phyloP scores from a whole-genome alignment of 1,284 basidiomycete genomes.

The Paramarasmius palmivorus region DNA sequence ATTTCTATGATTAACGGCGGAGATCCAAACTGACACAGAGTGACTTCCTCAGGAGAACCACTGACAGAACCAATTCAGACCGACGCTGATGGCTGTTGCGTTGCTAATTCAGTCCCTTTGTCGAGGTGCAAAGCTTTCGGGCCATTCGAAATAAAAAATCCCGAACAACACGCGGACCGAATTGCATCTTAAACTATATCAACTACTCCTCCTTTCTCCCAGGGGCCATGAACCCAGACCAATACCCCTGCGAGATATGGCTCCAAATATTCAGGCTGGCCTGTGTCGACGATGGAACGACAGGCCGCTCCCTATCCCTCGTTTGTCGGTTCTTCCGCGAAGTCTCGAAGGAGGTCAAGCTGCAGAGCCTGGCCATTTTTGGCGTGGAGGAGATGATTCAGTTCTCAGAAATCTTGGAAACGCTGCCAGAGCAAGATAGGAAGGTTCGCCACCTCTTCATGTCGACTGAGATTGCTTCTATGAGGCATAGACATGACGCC shows the following conservation, averaged over 20 bases:
- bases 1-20: too few species aligned
- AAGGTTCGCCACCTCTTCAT: slow-evolving; percentile 27
- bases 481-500: slow-evolving; percentile 7
- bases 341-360: slow-evolving; percentile 24
- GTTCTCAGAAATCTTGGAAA: slow-evolving; percentile 20
- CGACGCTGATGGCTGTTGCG: too few species aligned
- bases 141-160: too few species aligned
- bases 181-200: too few species aligned
- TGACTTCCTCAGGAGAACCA: too few species aligned
- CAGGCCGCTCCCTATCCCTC: slow-evolving; percentile 29
- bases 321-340: slow-evolving; percentile 27
- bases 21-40: too few species aligned
- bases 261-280: slow-evolving; percentile 27
- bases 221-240: too few species aligned
- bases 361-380: slow-evolving; percentile 26
- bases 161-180: too few species aligned
- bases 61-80: too few species aligned
- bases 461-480: slow-evolving; percentile 14
- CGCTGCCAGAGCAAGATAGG: slow-evolving; percentile 17
- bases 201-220: too few species aligned
- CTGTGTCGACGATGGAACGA: slow-evolving; percentile 32
- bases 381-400: slow-evolving; percentile 22
- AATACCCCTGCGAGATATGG: slow-evolving; percentile 27
- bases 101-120: too few species aligned
- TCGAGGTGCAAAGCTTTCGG: too few species aligned